These are phyloP conservation scores for Piloderma croceum DNA, from an alignment of 768 basidiomycete species.

Conservation along the genomic window DNA sequence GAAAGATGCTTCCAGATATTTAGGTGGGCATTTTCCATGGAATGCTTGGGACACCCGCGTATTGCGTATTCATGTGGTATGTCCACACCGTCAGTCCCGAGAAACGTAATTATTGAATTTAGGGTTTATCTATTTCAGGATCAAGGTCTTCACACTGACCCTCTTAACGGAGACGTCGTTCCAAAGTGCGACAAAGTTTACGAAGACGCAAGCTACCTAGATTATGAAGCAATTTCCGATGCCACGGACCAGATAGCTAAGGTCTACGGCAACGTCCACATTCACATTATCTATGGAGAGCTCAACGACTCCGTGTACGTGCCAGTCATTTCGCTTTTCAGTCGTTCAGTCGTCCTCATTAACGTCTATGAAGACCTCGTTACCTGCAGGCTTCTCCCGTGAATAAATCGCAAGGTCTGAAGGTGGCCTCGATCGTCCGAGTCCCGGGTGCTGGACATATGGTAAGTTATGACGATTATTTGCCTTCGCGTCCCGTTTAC, in stretches of 20 bases:
- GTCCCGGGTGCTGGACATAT: slow-evolving; percentile 43
- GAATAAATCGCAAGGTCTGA: slow-evolving; percentile 35
- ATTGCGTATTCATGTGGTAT: slow-evolving; percentile 32
- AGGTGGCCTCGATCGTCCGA: slow-evolving; percentile 37
- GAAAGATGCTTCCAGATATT: slow-evolving; percentile 37
- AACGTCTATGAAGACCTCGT: slow-evolving; percentile 35
- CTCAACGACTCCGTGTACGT: slow-evolving; percentile 40
- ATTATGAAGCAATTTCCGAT: slow-evolving; percentile 40
- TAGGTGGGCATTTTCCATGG: slow-evolving; percentile 40
- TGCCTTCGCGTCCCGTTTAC: too few relatives aligned
- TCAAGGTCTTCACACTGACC: too few relatives aligned
- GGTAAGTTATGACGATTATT: too few relatives aligned
- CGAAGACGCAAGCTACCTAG: slow-evolving; percentile 42
- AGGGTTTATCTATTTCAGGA: too few relatives aligned
- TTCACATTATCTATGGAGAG: slow-evolving; percentile 45
- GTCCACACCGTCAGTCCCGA: slow-evolving; percentile 15
- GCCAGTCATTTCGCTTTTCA: slow-evolving; percentile 3
- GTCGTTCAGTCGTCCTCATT: neutral
- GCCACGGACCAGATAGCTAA: slow-evolving; percentile 29
- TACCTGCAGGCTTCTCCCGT: slow-evolving; percentile 39
- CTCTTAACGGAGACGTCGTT: slow-evolving; percentile 16
- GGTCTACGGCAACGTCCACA: slow-evolving; percentile 31
- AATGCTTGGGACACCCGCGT: slow-evolving; percentile 39
- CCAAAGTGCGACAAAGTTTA: slow-evolving; percentile 43
- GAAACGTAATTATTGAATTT: neutral